These are phyloP conservation scores for Mortierella sp. DNA, from an alignment of 371 early-diverging fungal species.

Conservation along the genomic window DNA sequence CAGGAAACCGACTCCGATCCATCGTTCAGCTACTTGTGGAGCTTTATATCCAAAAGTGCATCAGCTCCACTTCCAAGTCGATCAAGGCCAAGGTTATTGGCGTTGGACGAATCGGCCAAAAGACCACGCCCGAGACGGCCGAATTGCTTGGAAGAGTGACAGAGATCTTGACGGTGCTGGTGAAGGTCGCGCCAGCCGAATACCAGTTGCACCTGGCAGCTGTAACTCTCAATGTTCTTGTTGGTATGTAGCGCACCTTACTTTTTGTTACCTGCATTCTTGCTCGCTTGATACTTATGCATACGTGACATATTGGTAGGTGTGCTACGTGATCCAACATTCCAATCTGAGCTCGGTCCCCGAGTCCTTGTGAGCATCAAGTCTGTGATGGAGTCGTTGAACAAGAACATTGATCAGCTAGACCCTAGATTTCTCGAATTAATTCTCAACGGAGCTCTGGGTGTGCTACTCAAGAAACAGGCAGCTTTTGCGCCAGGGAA, in stretches of 20 bases:
- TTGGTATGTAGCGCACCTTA: slow-evolving; percentile 30
- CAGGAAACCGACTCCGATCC: slow-evolving; percentile 29
- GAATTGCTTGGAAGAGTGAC: slow-evolving; percentile 38
- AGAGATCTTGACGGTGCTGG: slow-evolving; percentile 35
- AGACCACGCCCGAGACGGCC: slow-evolving; percentile 39
- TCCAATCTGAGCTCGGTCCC: slow-evolving; percentile 43
- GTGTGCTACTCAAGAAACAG: slow-evolving; percentile 35
- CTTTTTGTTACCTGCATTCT: not conserved
- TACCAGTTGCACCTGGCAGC: slow-evolving; percentile 47
- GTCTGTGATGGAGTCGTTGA: slow-evolving; percentile 37
- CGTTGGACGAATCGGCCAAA: slow-evolving; percentile 18
- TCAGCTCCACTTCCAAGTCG: slow-evolving; percentile 12
- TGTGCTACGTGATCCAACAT: slow-evolving; percentile 42
- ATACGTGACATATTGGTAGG: too few species aligned
- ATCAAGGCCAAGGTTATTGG: slow-evolving; percentile 18
- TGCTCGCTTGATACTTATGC: too few species aligned
- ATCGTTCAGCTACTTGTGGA: slow-evolving; percentile 48
- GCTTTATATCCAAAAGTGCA: slow-evolving; percentile 41
- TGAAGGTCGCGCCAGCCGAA: slow-evolving; percentile 39
- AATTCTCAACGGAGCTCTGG: slow-evolving; percentile 39
- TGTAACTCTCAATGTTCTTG: slow-evolving; percentile 43
- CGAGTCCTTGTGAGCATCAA: slow-evolving; percentile 43
- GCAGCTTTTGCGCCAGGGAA: slow-evolving; percentile 43
- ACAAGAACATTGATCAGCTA: slow-evolving; percentile 17
- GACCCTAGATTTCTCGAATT: slow-evolving; percentile 38